These are phyloP conservation scores for Toxicodendron radicans DNA, from an alignment of 345 rosid genomes.

Conservation along the genomic window DNA sequence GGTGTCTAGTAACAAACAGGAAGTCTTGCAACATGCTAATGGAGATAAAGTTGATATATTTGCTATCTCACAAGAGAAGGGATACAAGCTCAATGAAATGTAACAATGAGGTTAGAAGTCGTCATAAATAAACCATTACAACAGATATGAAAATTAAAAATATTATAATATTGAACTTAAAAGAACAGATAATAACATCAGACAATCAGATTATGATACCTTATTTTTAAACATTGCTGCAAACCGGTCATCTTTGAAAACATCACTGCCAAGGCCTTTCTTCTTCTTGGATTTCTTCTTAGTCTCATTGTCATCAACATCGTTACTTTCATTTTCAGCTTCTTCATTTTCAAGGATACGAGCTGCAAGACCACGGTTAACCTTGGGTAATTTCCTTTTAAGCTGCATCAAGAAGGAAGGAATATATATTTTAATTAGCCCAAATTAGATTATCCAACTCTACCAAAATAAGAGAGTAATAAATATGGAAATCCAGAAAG, in stretches of 20 bases:
- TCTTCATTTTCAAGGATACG: conserved; percentile 55
- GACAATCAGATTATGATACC: conserved; percentile 40
- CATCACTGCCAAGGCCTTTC: conserved; percentile 53
- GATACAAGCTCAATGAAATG: no score
- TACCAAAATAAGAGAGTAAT: neutral
- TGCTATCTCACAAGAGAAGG: no score
- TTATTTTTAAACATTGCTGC: conserved; percentile 44
- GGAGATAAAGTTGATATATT: no score
- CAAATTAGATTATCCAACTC: conserved; percentile 12
- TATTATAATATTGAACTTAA: neutral
- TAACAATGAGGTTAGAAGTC: no score
- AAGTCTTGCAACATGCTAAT: no score
- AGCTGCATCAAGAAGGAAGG: conserved; percentile 44
- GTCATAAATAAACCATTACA: no score
- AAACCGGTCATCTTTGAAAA: conserved; percentile 66
- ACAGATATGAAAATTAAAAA: no score
- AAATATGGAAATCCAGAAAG: neutral
- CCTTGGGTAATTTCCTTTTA: conserved; percentile 67
- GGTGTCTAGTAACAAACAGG: no score
- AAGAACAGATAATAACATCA: neutral
- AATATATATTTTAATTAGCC: neutral
- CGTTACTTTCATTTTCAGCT: conserved; percentile 50
- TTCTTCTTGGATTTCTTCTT: conserved; percentile 74
- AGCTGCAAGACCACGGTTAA: conserved; percentile 68
- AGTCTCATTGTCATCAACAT: conserved; percentile 44